Base-by-base conservation (phyloP, 345 rosid genomes). In the Syzygium aromaticum region DNA sequence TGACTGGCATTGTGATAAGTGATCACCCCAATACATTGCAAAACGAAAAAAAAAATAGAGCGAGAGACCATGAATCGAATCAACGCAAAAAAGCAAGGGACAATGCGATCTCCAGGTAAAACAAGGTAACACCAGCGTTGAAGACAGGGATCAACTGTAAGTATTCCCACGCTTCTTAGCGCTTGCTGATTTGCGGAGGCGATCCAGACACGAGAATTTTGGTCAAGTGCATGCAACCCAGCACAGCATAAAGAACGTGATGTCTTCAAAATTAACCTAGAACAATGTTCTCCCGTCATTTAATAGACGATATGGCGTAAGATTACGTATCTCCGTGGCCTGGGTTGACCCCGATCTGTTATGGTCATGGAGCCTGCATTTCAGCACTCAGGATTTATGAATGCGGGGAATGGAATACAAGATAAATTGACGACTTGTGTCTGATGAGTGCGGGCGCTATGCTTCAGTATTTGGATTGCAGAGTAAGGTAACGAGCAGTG, bases 271-370 rank as follows among this genome's bases (percentile, higher is more conserved):
- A 51, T 51, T 51, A 51, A 51, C 11, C 52, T 51, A 51, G 46
- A 51, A 51, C 52, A 11, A 51, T 51, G 52, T 51, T 51, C 52
- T 51, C 52, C 52, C 52, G 13, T 59, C 15, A 11, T 59, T 59
- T 59, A 27, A 59, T 27, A 28, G 64, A 27, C 0, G 64, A 59
- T n/a, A 59, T 0, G 16, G 30, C 30, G 7, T 0, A 1, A 59
- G 64, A 59, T 57, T 5, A n/a, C 4, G 16, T 30, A n/a, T 61
- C 33, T 61, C 67, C 33, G n/a, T 61, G 67, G 67, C 67, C 67
- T 61, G 33, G 67, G 33, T 61, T n/a, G 17, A 61, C 67, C 17
- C 33, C 33, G 33, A 61, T 8, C 33, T 5, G 67, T 6, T 61
- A 6, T 13, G 33, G 67, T n/a, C 30, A 61, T n/a, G 67, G 2